Evolutionary conservation across 768 basidiomycete genomes (phyloP), one percentile per base, ranked within the genome.

Genomic region (Naganishia antarctica): DNA sequence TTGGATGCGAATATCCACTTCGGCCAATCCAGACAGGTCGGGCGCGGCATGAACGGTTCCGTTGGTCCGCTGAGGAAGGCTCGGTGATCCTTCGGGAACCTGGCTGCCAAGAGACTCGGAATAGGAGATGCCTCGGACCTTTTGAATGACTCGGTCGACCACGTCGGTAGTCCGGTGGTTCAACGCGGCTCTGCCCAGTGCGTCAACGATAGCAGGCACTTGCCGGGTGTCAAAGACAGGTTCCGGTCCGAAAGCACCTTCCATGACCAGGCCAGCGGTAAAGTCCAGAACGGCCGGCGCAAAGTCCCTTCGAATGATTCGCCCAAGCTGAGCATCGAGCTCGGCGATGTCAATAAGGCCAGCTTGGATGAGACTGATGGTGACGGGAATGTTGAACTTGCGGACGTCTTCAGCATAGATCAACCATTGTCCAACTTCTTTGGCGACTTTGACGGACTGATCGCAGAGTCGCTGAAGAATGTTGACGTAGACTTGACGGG

Each of bases 381-480:
- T 96, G 68, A 96, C 94, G 12, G 91, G 85, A 12, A 98, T 86
- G 73, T 97, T 97, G 79, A 89, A 88, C 79, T 99, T 99, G 71
- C 96, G 90, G 23, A 93, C 90, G 74, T 99, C 96, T 74, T 98
- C 93, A 3, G 96, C 90, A 74, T 91, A 96, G 47, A 97, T 80
- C 50, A 99, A 81, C 96, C 96, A 99, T 1, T 89, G 89, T 53
- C 92, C 88, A 6, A 94, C 96, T 79, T 99, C 96, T 77, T 92
- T 92, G 18, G 88, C 90, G 47, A 97, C 94, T 68, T 94, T 90
- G 69, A 90, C 86, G 67, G 91, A 93, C 16, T 86, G 81, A 66
- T 86, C 85, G 75, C 96, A 98, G 44, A 99, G 80, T 67, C 91
- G 87, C 64, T 92, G 88, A 15, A 99, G 80, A 47, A 99, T 80